Evolutionary conservation across 768 basidiomycete species (phyloP).

Genomic region (Pleurotus salmoneostramineus): DNA sequence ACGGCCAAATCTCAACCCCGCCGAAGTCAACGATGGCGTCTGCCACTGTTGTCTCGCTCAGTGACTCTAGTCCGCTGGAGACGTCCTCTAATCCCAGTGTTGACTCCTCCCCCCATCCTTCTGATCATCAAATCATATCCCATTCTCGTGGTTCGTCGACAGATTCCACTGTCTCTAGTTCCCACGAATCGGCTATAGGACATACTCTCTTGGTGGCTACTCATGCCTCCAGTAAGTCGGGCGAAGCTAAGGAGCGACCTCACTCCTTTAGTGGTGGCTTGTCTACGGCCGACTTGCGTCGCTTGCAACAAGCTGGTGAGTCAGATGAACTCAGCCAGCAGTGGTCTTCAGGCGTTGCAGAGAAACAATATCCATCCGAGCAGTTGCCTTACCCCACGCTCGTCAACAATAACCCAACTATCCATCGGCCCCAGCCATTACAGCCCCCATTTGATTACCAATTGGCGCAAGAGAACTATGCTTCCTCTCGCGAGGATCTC

Average conservation of each 20-base stretch:
- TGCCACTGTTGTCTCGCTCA: conserved; percentile 49
- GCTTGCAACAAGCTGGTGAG: conserved; percentile 68
- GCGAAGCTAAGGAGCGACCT: conserved; percentile 65
- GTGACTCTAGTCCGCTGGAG: conserved; percentile 69
- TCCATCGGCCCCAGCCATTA: conserved; percentile 49
- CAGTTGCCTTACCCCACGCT: conserved; percentile 69
- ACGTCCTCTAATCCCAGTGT: conserved; percentile 68
- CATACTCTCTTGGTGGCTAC: conserved; percentile 52
- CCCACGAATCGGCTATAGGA: conserved; percentile 52
- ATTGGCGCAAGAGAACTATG: conserved; percentile 25
- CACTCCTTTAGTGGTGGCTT: conserved; percentile 81
- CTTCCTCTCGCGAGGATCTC: conserved; percentile 36
- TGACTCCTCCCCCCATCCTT: conserved; percentile 67
- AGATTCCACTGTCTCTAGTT: conserved; percentile 62
- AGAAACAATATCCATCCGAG: conserved; percentile 40
- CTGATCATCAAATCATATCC: conserved; percentile 65
- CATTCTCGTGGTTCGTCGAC: conserved; percentile 85
- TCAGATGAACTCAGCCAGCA: conserved; percentile 40
- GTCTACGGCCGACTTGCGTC: conserved; percentile 69
- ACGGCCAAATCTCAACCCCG: conserved; percentile 57
- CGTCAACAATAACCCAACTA: conserved; percentile 35
- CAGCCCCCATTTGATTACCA: conserved; percentile 52
- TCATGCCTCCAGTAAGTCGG: conserved; percentile 49
- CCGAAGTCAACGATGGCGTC: conserved; percentile 60
- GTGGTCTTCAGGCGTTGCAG: conserved; percentile 39